Evolutionary conservation across 177 flowering plant species (phyloP).

Genomic region (Telopea speciosissima): DNA sequence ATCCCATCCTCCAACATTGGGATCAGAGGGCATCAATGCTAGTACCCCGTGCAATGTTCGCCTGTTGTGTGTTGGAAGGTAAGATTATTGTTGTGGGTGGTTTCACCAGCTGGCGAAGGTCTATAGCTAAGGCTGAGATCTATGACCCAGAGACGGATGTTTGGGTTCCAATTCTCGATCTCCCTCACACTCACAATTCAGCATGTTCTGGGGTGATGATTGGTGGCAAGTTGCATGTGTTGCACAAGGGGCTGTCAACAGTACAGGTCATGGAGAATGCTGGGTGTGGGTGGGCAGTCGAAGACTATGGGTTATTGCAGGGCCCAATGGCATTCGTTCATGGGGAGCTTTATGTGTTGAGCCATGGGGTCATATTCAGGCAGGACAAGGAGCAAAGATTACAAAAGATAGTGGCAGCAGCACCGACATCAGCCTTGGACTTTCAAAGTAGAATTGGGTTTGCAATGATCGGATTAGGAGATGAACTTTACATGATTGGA

Average conservation of each 20-base stretch:
- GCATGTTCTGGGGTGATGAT: conserved; percentile 51
- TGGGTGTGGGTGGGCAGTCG: conserved; percentile 40
- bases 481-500: conserved; percentile 57
- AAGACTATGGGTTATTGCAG: conserved; percentile 52
- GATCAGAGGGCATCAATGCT: conserved; percentile 49
- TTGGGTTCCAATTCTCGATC: conserved; percentile 55
- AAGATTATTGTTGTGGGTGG: conserved; percentile 70
- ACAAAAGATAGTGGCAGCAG: conserved; percentile 23
- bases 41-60: conserved; percentile 71
- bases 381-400: conserved; percentile 25
- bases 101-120: conserved; percentile 51
- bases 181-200: conserved; percentile 48
- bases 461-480: conserved; percentile 47
- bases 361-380: conserved; percentile 42
- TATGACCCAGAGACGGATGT: conserved; percentile 57
- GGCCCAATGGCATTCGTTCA: conserved; percentile 59
- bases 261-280: conserved; percentile 45
- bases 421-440: conserved; percentile 38
- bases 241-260: conserved; percentile 57
- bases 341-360: conserved; percentile 46
- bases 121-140: conserved; percentile 58
- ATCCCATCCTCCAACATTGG: conserved; percentile 48
- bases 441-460: conserved; percentile 44
- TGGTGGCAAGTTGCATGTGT: conserved; percentile 48
- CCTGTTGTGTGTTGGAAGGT: conserved; percentile 57